A percentile compares a stretch with the other conserved stretches of the same genome.
Conservation (phyloP, 352 stramenopile genomes). For the Phytophthora crassamura region DNA sequence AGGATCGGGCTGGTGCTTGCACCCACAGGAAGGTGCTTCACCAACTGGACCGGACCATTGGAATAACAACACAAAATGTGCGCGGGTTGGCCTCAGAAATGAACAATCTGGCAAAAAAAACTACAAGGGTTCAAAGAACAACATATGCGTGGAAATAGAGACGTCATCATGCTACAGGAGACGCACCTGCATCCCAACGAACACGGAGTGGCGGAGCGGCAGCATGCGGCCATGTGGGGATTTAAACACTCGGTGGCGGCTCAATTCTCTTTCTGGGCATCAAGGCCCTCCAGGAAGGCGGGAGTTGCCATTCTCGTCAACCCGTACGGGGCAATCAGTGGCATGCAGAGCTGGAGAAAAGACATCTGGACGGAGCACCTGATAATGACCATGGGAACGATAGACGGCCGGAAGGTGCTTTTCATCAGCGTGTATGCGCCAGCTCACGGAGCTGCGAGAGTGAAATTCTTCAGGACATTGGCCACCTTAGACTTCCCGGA, state of each 20-base stretch:
- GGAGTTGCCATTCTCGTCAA: slow-evolving; percentile 18
- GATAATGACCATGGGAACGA: slow-evolving; percentile 1
- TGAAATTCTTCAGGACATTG: background rate
- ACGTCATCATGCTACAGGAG: slow-evolving; percentile 16
- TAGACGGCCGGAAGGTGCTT: background rate
- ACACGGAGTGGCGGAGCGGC: background rate
- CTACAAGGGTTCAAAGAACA: slow-evolving; percentile 13
- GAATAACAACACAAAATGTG: background rate
- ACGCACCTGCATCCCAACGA: slow-evolving; percentile 3
- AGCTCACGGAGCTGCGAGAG: background rate
- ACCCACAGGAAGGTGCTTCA: no score
- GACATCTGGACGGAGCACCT: slow-evolving; percentile 6
- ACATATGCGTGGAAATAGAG: background rate
- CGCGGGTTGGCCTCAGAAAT: background rate
- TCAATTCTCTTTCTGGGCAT: slow-evolving; percentile 3
- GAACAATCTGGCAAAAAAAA: background rate
- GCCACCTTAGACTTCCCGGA: background rate
- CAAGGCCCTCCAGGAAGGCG: background rate
- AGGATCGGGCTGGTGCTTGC: no score
- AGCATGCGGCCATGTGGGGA: slow-evolving; percentile 14
- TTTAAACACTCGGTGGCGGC: background rate
- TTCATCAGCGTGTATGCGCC: slow-evolving; percentile 14
- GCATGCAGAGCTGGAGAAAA: background rate
- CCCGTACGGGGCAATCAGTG: slow-evolving; percentile 7
- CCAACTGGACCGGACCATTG: slow-evolving; percentile 6